Base-by-base conservation (phyloP, 371 early-diverging fungal genomes). In the Entomophthora muscae region DNA sequence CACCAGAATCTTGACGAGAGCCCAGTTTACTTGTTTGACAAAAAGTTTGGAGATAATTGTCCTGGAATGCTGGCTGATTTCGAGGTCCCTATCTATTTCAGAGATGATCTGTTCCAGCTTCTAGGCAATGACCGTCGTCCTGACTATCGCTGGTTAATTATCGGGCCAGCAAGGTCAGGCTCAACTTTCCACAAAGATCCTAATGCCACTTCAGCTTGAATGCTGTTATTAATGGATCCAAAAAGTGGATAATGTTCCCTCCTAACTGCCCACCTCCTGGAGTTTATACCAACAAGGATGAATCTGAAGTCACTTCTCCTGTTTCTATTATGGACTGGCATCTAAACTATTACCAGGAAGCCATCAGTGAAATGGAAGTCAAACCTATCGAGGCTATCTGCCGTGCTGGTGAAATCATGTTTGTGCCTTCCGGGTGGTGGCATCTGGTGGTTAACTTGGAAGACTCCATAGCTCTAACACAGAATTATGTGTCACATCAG, bases 391-490 rank as follows among this genome's bases (percentile, higher is more conserved):
- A 84, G 66, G 75, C 78, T 29, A 71, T 83, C 1, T 82, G 83
- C 67, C 66, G 74, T 17, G 76, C 76, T 5, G 84, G 85, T 21
- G 86, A 86, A 64, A 64, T 84, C 55, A 72, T 84, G 65, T 84
- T 78, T 70, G 82, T 86, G 1, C 86, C 86, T 1, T 64, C 72
- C 52, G 85, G 83, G 63, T 86, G 86, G 86, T 86, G 84, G 83
- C 86, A 86, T 70, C 69, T 72, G 26, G 84, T 86, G 28, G 76
- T 86, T 62, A 86, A 86, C 64, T 67, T 86, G 54, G 82, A 80
- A 30, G 76, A 74, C 31, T 73, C 76, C 32, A 80, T 86, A 33
- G 86, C 85, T 1, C 58, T 85, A 22, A 76, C 86, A 1, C 85
- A 83, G 61, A 86, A 86, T 68, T 86, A 80, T 72, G 83, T 84